Evolutionary conservation across 768 basidiomycete genomes (phyloP), one percentile per base, ranked within the genome.

Genomic region (Butyriboletus loyo): DNA sequence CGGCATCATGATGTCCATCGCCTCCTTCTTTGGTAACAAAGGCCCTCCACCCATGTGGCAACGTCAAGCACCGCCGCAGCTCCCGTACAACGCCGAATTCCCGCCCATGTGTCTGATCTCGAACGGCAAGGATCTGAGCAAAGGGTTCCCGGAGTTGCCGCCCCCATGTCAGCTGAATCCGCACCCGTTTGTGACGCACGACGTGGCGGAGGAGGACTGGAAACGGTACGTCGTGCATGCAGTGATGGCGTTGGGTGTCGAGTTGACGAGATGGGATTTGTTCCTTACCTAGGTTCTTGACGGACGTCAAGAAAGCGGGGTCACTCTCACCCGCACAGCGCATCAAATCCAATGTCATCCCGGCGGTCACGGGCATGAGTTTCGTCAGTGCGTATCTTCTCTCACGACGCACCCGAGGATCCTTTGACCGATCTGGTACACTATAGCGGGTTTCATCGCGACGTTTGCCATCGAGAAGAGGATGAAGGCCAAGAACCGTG

Each of bases 151-250:
- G 0, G 54, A 59, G 14, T 32, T 73, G 7, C 70, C 75, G 0
- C 82, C 82, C 1, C 75, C 75, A 1, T 70, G 74, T 5, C 50
- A 54, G 27, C 27, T 61, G 9, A 53, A 55, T 17, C 73, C 73
- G 10, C 82, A 84, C 58, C 81, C 81, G 24, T 84, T 84, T 58
- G 58, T 62, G 22, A 67, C 74, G 42, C 77, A 79, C 61, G 80
- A 83, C 57, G 64, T 84, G 4, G 56, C 49, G 0, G 75, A 82
- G 63, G 68, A 63, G 17, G 82, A 83, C 61, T 83, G 82, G 82
- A 59, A 65, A 36, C 68, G 71, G 74, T 78, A 13, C 21, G 60
- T 52, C 17, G 5, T 4, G 19, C 8, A n/a, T 24, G 25, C 4
- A 2, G 14, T 7, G 19, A 3, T 21, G 46, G 24, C 14, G 24